Conservation (phyloP, 208 protist species). For the Polymyxa betae region DNA sequence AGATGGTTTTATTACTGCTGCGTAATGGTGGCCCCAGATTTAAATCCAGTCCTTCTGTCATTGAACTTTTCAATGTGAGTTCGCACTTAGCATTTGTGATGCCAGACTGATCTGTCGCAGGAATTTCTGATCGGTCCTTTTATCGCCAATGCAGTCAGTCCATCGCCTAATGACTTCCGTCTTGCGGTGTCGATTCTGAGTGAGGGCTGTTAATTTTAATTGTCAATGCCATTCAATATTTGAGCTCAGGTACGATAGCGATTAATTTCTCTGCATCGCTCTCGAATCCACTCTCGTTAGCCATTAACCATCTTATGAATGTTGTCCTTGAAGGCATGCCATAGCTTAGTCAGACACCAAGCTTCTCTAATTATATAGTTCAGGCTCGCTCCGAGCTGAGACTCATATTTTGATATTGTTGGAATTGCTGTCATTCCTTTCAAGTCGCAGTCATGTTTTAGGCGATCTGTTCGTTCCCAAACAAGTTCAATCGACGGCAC, state of each 20-base stretch:
- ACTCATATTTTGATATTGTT: background rate
- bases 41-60: background rate
- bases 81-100: background rate
- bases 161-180: background rate
- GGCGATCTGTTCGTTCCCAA: conserved; percentile 26
- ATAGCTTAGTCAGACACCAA: background rate
- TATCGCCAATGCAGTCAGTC: background rate
- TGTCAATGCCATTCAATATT: too few species aligned
- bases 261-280: background rate
- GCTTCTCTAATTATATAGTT: background rate
- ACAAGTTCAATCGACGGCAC: background rate
- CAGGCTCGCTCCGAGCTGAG: background rate
- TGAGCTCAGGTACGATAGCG: conserved; percentile 2
- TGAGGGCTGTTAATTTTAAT: background rate
- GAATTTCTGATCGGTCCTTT: conserved; percentile 40
- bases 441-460: background rate
- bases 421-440: conserved; percentile 30
- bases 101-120: background rate
- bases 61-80: conserved; percentile 18
- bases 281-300: background rate
- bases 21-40: conserved; percentile 22
- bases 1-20: conserved; percentile 18
- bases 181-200: background rate
- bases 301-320: conserved; percentile 44
- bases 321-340: conserved; percentile 17